Evolutionary conservation across 2,329 filamentous ascomycete species (phyloP).

Genomic region (Calonectria honghensis): DNA sequence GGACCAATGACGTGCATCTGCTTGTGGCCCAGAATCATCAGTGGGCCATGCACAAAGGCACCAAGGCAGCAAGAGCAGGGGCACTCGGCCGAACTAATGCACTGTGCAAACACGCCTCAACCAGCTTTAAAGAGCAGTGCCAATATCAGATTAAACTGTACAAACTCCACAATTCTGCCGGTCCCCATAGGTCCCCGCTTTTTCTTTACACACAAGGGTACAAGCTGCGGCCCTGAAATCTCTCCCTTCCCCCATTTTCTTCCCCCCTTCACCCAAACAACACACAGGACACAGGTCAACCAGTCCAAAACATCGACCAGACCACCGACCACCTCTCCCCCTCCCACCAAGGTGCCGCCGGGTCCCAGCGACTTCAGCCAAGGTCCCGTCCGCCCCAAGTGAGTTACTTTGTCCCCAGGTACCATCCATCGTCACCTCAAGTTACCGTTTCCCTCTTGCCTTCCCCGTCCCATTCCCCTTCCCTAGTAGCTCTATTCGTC

Average conservation of each 20-base stretch:
- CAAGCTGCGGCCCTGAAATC: slow-evolving; percentile 45
- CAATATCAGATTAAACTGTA: background rate
- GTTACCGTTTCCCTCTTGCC: slow-evolving; percentile 45
- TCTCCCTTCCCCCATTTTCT: slow-evolving; percentile 54
- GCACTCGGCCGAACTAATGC: background rate
- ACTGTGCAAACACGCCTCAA: background rate
- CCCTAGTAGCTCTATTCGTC: slow-evolving; percentile 40
- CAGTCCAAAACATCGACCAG: slow-evolving; percentile 63
- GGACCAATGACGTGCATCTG: slow-evolving; percentile 1
- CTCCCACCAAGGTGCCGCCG: slow-evolving; percentile 54
- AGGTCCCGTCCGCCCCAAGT: slow-evolving; percentile 58
- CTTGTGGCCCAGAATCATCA: slow-evolving; percentile 8
- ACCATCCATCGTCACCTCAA: slow-evolving; percentile 58
- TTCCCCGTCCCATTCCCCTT: slow-evolving; percentile 42
- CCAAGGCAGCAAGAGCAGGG: slow-evolving; percentile 34
- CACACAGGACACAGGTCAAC: slow-evolving; percentile 54
- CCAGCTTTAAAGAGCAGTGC: background rate
- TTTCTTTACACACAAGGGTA: slow-evolving; percentile 35
- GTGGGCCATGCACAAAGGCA: slow-evolving; percentile 35
- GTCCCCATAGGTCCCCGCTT: slow-evolving; percentile 19
- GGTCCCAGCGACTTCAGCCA: slow-evolving; percentile 55
- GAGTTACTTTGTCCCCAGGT: slow-evolving; percentile 66
- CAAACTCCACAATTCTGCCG: slow-evolving; percentile 17
- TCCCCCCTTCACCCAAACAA: slow-evolving; percentile 58
- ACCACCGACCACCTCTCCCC: slow-evolving; percentile 54